Evolutionary conservation across 2,329 filamentous ascomycete genomes (phyloP).

Genomic region (Alternaria ethzedia): DNA sequence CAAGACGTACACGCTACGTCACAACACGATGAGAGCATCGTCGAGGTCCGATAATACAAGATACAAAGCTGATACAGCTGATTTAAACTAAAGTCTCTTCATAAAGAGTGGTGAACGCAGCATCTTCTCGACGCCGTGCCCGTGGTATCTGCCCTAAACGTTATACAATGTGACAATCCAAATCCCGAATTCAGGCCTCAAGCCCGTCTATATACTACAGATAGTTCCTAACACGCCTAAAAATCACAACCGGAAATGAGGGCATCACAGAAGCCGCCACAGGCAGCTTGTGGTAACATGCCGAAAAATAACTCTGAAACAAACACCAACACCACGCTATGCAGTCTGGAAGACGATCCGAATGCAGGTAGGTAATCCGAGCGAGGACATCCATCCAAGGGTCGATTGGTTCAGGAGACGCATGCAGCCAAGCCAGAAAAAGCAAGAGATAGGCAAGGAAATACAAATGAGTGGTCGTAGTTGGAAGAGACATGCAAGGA

Average conservation of each 20-base stretch:
- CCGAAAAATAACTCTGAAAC: conserved; percentile 20
- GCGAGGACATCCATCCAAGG: background rate
- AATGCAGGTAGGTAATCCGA: conserved; percentile 4
- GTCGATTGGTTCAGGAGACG: conserved; percentile 11
- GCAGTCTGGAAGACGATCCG: conserved; percentile 12
- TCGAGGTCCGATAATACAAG: background rate
- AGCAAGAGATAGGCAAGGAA: conserved; percentile 15
- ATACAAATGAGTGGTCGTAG: conserved; percentile 14
- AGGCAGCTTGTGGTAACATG: conserved; percentile 33
- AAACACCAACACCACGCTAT: conserved; percentile 37
- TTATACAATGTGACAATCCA: conserved; percentile 6
- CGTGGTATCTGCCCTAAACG: conserved; percentile 10
- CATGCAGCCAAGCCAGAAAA: conserved; percentile 30
- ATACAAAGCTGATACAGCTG: conserved; percentile 21
- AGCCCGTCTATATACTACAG: conserved; percentile 9
- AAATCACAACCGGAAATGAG: conserved; percentile 18
- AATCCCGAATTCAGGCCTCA: background rate
- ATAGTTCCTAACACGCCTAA: conserved; percentile 1
- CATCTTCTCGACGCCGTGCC: conserved; percentile 1
- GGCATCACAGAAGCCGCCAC: conserved; percentile 25
- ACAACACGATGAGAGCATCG: background rate
- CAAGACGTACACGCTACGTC: background rate
- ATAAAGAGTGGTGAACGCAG: background rate
- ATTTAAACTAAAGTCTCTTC: conserved; percentile 31
- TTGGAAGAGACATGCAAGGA: conserved; percentile 33